A percentile compares a stretch with the other conserved stretches of the same genome.
These are phyloP conservation scores for Pugionium cornutum DNA, from an alignment of 345 rosid species.

Conservation along the genomic window DNA sequence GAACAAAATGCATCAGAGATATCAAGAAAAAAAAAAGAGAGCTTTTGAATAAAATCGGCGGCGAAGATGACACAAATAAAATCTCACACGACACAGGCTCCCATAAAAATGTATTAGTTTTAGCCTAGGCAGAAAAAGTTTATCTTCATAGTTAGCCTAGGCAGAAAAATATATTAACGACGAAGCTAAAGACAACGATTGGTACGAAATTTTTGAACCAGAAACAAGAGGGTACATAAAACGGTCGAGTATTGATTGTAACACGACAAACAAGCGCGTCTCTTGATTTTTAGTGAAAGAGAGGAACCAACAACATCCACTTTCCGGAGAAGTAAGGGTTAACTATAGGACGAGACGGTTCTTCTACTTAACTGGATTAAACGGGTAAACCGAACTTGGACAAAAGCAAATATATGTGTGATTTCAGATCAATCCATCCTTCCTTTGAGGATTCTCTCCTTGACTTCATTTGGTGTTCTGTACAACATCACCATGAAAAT, in stretches of 20 bases:
- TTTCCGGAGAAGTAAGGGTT: background rate
- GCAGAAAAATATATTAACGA: background rate
- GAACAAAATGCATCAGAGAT: background rate
- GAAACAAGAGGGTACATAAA: conserved; percentile 2
- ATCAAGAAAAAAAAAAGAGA: too few relatives aligned
- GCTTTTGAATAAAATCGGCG: too few relatives aligned
- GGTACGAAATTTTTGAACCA: background rate
- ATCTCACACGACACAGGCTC: conserved; percentile 1
- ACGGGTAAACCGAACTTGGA: background rate
- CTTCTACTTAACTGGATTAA: conserved; percentile 21
- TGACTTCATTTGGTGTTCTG: conserved; percentile 66
- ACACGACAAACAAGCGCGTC: background rate
- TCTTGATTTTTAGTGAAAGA: background rate
- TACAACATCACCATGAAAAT: conserved; percentile 27
- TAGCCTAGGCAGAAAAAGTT: conserved; percentile 15
- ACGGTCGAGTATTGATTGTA: too few relatives aligned
- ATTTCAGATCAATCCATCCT: conserved; percentile 71
- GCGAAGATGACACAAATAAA: too few relatives aligned
- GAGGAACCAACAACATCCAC: conserved; percentile 14
- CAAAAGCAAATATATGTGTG: background rate
- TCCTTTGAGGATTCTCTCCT: conserved; percentile 85
- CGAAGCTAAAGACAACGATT: background rate
- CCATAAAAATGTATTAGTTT: background rate
- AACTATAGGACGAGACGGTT: background rate
- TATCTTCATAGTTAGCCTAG: conserved; percentile 4